Evolutionary conservation across 1,139 yeast genomes (phyloP).

Genomic region (Diutina pseudorugosa): DNA sequence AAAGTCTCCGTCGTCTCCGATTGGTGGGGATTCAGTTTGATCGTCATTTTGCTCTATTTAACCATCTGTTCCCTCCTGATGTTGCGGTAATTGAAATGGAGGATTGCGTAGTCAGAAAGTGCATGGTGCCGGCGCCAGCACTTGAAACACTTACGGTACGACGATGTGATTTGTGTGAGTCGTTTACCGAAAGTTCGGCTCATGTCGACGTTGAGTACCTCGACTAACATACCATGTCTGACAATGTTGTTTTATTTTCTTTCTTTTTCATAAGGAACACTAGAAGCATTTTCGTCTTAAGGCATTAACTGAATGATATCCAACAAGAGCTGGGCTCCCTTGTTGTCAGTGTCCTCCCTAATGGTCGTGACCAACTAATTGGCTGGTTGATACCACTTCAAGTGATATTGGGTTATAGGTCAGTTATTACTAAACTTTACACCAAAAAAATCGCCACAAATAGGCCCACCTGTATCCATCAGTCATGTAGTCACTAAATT

Average conservation of each 20-base stretch:
- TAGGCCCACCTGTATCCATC: too few species aligned
- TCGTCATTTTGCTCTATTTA: neutral
- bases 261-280: too few species aligned
- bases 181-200: neutral
- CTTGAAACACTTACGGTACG: neutral
- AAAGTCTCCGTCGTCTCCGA: neutral
- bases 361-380: conserved; percentile 37
- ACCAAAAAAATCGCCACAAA: too few species aligned
- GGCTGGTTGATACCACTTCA: too few species aligned
- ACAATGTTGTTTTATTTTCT: too few species aligned
- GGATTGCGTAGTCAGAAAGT: neutral
- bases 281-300: neutral
- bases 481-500: too few species aligned
- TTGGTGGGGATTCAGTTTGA: neutral
- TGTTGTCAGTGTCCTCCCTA: conserved; percentile 42
- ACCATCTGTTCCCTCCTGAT: neutral
- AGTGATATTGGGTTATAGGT: too few species aligned
- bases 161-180: neutral
- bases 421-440: too few species aligned
- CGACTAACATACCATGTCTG: too few species aligned
- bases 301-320: conserved; percentile 14
- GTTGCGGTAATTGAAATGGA: neutral
- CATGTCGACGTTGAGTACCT: neutral
- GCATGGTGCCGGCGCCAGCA: neutral
- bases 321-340: conserved; percentile 66